Evolutionary conservation across 129 eudicot species (phyloP).

Genomic region (Sambucus nigra): DNA sequence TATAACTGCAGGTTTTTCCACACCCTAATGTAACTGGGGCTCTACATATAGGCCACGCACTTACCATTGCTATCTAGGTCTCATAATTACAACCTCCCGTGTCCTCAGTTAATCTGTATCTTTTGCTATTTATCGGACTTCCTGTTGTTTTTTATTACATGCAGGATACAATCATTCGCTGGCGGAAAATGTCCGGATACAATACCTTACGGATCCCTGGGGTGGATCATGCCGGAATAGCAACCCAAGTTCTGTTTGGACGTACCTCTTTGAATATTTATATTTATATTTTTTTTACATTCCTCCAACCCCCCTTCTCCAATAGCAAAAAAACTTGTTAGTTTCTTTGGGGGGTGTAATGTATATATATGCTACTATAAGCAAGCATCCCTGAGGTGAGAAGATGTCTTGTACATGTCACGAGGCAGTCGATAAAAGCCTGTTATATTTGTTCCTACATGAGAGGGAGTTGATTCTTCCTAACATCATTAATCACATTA

Average conservation of each 20-base stretch:
- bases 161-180: slow-evolving; percentile 90
- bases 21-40: slow-evolving; percentile 99
- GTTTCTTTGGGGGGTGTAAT: no score
- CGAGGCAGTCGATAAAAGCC: no score
- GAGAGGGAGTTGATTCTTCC: no score
- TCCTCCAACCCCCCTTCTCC: no score
- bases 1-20: slow-evolving; percentile 71
- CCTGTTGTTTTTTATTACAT: slow-evolving; percentile 10
- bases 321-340: no score
- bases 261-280: not conserved
- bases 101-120: not conserved
- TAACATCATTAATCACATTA: no score
- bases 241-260: slow-evolving; percentile 64
- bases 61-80: slow-evolving; percentile 90
- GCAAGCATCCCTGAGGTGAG: no score
- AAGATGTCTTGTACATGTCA: no score
- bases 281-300: no score
- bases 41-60: slow-evolving; percentile 91
- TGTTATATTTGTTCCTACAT: no score
- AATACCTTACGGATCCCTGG: slow-evolving; percentile 96
- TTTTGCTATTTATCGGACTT: not conserved
- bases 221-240: slow-evolving; percentile 98
- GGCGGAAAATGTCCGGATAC: slow-evolving; percentile 95
- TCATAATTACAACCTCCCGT: not conserved
- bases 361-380: no score